Evolutionary conservation across 768 basidiomycete genomes (phyloP).

Genomic region (Ramaria rubella): DNA sequence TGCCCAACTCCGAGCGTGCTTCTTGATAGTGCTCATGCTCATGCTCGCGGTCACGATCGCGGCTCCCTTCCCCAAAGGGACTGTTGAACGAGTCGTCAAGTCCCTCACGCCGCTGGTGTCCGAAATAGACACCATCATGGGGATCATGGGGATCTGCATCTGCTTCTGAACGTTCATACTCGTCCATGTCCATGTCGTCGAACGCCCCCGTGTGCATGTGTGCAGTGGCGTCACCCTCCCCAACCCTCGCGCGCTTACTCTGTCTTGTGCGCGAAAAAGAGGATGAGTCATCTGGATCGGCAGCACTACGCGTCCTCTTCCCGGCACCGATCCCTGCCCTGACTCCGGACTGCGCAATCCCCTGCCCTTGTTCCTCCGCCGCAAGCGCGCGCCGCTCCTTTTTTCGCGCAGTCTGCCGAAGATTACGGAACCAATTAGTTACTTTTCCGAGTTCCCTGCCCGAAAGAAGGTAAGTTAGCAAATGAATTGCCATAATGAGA

Average conservation of each 20-base stretch:
- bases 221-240: not conserved
- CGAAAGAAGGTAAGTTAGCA: slow-evolving; percentile 12
- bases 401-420: slow-evolving; percentile 70
- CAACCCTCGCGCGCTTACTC: too few relatives aligned
- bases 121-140: not conserved
- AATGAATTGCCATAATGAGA: not conserved
- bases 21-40: not conserved
- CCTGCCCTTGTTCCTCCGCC: not conserved
- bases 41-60: not conserved
- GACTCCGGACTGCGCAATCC: not conserved
- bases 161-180: not conserved
- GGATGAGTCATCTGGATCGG: not conserved
- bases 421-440: slow-evolving; percentile 84
- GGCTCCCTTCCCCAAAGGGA: too few relatives aligned
- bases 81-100: too few relatives aligned
- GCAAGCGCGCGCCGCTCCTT: slow-evolving; percentile 31
- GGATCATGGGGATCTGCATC: not conserved
- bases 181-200: not conserved
- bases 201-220: not conserved
- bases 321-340: not conserved
- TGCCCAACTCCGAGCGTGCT: not conserved
- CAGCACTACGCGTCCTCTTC: not conserved
- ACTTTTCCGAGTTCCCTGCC: slow-evolving; percentile 77
- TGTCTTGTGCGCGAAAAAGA: not conserved
- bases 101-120: not conserved